Evolutionary conservation across 2,329 filamentous ascomycete genomes (phyloP), one percentile per base, ranked within the genome.

Genomic region (Trichoderma afroharzianum): DNA sequence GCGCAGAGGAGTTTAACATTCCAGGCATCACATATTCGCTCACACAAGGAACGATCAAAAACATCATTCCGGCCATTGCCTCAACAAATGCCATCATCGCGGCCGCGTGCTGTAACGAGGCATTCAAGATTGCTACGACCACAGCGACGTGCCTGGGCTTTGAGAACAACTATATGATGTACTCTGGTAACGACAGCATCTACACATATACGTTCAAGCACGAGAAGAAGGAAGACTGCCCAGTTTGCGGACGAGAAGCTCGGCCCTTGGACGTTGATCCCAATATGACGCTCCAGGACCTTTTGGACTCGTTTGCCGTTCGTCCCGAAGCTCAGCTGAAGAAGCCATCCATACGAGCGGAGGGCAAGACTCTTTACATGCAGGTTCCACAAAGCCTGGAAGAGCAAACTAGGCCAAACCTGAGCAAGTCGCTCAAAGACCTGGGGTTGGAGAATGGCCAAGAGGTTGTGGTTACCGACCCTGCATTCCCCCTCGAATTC

Each of bases 161-260:
- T 74, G 90, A 92, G 58, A 92, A 92, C 70, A 97, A 97, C 80
- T 99, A 99, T 83, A 98, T 98, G 95, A 97, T 98, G 93, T 99
- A 99, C 81, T 97, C 94, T 14, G 96, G 97, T 61, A 95, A 98
- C 78, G 95, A 97, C 78, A 89, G 92, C 75, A 92, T 99, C 75
- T 99, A 99, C 84, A 99, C 96, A 0, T 98, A 97, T 82, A 99
- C 96, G 0, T 99, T 98, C 80, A 91, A 94, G 78, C 94, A 97
- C 78, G 92, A 98, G 82, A 93, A 93, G 84, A 98, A 98, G 81
- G 88, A 92, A 18, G 96, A 98, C 81, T 99, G 96, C 75, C 94
- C 96, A 3, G 96, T 98, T 7, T 99, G 96, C 78, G 95, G 95
- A 21, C 92, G 93, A 68, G 83, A 93, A 71, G 90, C 96, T 4